Conservation (phyloP, 1,284 basidiomycete genomes). For the Rhodotorula mucilaginosa region DNA sequence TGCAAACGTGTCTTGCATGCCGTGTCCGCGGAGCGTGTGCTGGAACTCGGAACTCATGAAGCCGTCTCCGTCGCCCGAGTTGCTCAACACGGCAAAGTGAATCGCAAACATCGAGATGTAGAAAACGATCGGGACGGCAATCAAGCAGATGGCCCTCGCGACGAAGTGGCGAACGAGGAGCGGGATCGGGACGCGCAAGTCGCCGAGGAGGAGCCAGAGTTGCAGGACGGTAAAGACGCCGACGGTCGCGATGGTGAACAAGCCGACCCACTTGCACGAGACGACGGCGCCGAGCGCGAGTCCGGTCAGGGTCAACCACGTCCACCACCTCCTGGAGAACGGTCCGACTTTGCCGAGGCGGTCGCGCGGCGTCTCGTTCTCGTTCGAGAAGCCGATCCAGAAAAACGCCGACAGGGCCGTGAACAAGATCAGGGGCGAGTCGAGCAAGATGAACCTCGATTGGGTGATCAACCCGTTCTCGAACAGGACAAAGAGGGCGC, state of each 20-base stretch:
- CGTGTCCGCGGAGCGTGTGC: slow-evolving; percentile 85
- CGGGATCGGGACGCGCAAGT: slow-evolving; percentile 72
- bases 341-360: slow-evolving; percentile 33
- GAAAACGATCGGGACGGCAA: slow-evolving; percentile 76
- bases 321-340: slow-evolving; percentile 76
- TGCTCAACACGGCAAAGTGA: slow-evolving; percentile 83
- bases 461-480: slow-evolving; percentile 96
- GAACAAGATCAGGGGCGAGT: slow-evolving; percentile 96
- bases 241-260: slow-evolving; percentile 97
- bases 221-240: slow-evolving; percentile 81
- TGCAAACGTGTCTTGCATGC: slow-evolving; percentile 88
- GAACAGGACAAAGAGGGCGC: slow-evolving; percentile 86
- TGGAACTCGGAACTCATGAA: slow-evolving; percentile 99
- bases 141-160: slow-evolving; percentile 84
- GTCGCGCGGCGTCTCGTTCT: slow-evolving; percentile 60
- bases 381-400: slow-evolving; percentile 87
- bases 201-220: slow-evolving; percentile 87
- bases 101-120: slow-evolving; percentile 96
- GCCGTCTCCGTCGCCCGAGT: slow-evolving; percentile 92
- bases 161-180: slow-evolving; percentile 79
- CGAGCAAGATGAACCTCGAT: slow-evolving; percentile 92
- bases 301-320: slow-evolving; percentile 83
- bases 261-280: slow-evolving; percentile 96
- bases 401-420: slow-evolving; percentile 83
- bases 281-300: slow-evolving; percentile 85